Conservation (phyloP, 2,329 filamentous ascomycete genomes). For the Cladosporium colombiae region DNA sequence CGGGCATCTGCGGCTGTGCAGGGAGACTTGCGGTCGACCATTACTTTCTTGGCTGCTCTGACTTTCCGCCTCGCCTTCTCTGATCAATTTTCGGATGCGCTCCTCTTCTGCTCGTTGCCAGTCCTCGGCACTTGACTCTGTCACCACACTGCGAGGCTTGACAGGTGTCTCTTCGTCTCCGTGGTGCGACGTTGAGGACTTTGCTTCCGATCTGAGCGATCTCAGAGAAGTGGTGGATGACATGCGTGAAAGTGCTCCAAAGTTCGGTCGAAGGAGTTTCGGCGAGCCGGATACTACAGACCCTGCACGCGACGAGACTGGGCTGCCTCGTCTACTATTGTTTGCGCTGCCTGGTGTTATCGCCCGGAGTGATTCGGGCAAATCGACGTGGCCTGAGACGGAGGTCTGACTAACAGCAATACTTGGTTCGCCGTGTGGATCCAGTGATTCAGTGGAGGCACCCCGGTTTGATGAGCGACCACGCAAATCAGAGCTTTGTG, state of each 20-base stretch:
- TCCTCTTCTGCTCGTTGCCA: conserved; percentile 39
- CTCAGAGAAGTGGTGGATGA: conserved; percentile 33
- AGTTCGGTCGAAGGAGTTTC: conserved; percentile 26
- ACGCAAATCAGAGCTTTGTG: conserved; percentile 42
- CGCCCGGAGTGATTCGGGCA: conserved; percentile 49
- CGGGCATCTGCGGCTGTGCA: conserved; percentile 43
- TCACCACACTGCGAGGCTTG: conserved; percentile 22
- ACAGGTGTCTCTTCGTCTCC: conserved; percentile 22
- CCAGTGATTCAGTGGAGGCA: conserved; percentile 57
- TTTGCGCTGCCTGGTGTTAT: conserved; percentile 38
- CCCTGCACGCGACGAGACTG: conserved; percentile 27
- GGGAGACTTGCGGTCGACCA: conserved; percentile 14
- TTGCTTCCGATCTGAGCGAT: conserved; percentile 28
- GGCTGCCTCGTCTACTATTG: conserved; percentile 30
- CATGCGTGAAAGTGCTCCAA: conserved; percentile 29
- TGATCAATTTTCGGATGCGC: conserved; percentile 35
- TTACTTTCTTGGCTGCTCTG: conserved; percentile 16
- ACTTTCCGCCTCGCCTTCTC: conserved; percentile 38
- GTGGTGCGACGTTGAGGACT: conserved; percentile 8
- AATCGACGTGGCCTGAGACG: conserved; percentile 61
- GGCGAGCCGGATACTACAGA: conserved; percentile 29
- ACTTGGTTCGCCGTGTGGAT: conserved; percentile 66
- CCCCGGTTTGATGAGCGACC: conserved; percentile 64
- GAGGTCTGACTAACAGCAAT: conserved; percentile 64
- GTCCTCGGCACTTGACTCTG: conserved; percentile 35